Conservation (phyloP, 2,329 filamentous ascomycete genomes). For the Fusarium acutatum region DNA sequence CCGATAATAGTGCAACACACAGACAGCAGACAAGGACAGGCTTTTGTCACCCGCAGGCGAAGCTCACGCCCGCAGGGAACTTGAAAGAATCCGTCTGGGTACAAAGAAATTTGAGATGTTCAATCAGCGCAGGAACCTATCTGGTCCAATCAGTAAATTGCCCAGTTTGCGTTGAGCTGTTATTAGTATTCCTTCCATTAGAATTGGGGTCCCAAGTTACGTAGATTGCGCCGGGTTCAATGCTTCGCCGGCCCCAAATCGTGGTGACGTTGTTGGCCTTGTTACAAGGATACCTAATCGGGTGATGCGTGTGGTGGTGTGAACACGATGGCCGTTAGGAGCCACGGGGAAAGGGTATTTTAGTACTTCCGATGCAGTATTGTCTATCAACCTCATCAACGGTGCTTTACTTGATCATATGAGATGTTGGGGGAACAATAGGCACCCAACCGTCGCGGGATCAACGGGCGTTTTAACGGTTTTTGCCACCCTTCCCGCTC, state of each 20-base stretch:
- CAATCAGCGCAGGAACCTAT: background rate
- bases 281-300: background rate
- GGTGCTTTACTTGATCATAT: slow-evolving; percentile 18
- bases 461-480: slow-evolving; percentile 25
- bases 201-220: background rate
- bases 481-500: slow-evolving; percentile 1
- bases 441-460: slow-evolving; percentile 4
- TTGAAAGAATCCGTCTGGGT: background rate
- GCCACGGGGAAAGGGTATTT: background rate
- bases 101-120: background rate
- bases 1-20: slow-evolving; percentile 15
- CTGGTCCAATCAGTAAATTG: background rate
- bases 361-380: background rate
- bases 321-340: slow-evolving; percentile 1
- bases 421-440: background rate
- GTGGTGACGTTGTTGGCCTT: slow-evolving; percentile 9
- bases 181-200: no score
- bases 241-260: background rate
- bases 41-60: background rate
- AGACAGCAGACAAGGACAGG: slow-evolving; percentile 15
- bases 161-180: background rate
- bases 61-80: background rate
- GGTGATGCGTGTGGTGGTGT: background rate
- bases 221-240: background rate
- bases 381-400: slow-evolving; percentile 1